phyloP scores from a whole-genome alignment of 2,329 filamentous ascomycete genomes.

The Colletotrichum noveboracense region DNA sequence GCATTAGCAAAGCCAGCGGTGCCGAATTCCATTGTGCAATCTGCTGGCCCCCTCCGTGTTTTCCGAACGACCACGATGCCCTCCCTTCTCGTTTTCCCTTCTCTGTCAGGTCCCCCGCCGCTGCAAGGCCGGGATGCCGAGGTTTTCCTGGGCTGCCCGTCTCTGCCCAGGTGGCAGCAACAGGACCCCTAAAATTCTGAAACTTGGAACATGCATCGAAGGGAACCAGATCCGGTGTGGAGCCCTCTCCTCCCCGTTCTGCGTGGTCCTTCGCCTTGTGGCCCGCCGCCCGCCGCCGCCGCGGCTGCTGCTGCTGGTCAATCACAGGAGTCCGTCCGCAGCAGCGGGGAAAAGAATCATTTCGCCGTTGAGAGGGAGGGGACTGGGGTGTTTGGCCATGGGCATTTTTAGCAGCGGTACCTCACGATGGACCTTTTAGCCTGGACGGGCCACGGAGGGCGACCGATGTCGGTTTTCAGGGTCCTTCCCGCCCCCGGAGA shows the following conservation, averaged over 20 bases:
- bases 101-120: background rate
- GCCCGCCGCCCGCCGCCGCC: background rate
- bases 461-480: constrained; percentile 18
- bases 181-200: constrained; percentile 15
- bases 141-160: background rate
- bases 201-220: constrained; percentile 18
- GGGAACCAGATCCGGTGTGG: constrained; percentile 10
- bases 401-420: background rate
- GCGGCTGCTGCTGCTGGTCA: background rate
- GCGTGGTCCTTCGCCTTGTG: background rate
- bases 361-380: background rate
- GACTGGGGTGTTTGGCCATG: background rate
- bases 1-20: background rate
- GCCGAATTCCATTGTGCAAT: no score
- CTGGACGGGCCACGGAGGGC: background rate
- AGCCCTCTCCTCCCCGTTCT: background rate
- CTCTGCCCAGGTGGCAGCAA: background rate
- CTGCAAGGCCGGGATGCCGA: constrained; percentile 8
- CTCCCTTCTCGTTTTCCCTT: background rate
- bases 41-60: background rate
- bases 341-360: background rate
- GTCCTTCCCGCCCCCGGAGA: constrained; percentile 7
- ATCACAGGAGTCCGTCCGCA: background rate
- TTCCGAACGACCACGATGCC: background rate
- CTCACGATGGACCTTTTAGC: background rate